Base-by-base conservation (phyloP, 257 asterid species). In the Penstemon eatonii region DNA sequence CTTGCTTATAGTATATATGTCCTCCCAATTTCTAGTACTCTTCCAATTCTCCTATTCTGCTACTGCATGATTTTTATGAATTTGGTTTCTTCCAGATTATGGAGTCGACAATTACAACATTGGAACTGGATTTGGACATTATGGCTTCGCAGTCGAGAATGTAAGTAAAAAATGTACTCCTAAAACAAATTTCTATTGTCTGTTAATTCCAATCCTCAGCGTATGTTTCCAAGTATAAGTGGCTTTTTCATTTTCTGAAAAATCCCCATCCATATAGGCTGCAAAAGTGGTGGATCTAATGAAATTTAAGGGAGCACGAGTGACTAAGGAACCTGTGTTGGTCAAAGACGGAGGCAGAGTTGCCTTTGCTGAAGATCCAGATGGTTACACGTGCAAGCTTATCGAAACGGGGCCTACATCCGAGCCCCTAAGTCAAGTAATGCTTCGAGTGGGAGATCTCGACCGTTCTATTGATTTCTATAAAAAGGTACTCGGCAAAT, bases 371-470 rank as follows among this genome's bases (percentile, higher is more conserved):
- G 80, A 84, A 71, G 89, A 84, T 74, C 86, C 83, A 58, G 79
- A 75, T 60, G 86, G 84, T 12, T 84, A 84, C 60, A 73, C 69
- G 10, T 79, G 83, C 71, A 76, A 78, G 74, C 81, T 84, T 69
- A 63, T 76, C 55, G 81, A 84, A 72, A 76, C 67, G 53, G 36
- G 45, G n/a, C 81, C 79, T 52, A 72, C 76, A 42, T 40, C 71
- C 39, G 83, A 81, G 42, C 84, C 89, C 45, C 60, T 81, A 38
- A 65, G 68, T 65, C 82, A 81, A 67, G 82, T 84, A 68, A 84
- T 84, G 86, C 86, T 84, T 67, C 80, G 80, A 65, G 89, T 84
- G 12, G 86, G 82, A 49, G 84, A 83, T 72, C 85, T 83, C 68
- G 81, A 81, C 66, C 81, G 83, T 46, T 74, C 88, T 8, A 66